A percentile compares a stretch with the other conserved stretches of the same genome.
Conservation (phyloP, 441 rosid genomes). For the Viola pubescens region DNA sequence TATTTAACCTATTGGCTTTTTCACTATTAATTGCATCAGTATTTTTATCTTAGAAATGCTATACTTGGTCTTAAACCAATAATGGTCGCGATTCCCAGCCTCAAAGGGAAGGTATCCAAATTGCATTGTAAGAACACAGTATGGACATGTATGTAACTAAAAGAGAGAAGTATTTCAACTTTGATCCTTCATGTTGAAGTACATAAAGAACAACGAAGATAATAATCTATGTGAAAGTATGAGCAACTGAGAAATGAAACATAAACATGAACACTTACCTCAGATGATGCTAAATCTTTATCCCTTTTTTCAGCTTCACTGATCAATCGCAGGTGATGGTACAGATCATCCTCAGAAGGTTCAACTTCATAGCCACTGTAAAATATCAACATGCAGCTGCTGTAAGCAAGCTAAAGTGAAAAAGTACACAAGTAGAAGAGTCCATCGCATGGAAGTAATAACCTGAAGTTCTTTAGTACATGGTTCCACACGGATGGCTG, state of each 20-base stretch:
- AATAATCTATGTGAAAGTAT: no score
- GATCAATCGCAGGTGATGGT: slow-evolving; percentile 42
- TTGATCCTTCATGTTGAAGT: no score
- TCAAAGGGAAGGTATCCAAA: no score
- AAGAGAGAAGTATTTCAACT: no score
- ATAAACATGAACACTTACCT: slow-evolving; percentile 31
- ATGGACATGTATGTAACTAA: no score
- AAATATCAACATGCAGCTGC: slow-evolving; percentile 10
- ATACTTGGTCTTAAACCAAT: no score
- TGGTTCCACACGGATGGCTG: slow-evolving; percentile 48
- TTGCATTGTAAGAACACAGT: no score
- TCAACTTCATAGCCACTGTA: slow-evolving; percentile 44
- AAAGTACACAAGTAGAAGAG: neutral
- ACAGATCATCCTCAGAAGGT: slow-evolving; percentile 58
- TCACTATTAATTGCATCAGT: no score
- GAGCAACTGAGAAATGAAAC: neutral
- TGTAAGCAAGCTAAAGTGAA: neutral
- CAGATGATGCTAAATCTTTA: slow-evolving; percentile 36
- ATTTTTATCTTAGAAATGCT: no score
- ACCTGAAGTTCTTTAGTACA: slow-evolving; percentile 40
- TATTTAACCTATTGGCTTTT: no score
- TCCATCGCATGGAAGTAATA: neutral
- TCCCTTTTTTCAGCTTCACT: slow-evolving; percentile 53
- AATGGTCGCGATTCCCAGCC: no score
- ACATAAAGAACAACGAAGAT: no score